Conservation (phyloP, 768 basidiomycete genomes). For the Rhodocollybia butyracea region DNA sequence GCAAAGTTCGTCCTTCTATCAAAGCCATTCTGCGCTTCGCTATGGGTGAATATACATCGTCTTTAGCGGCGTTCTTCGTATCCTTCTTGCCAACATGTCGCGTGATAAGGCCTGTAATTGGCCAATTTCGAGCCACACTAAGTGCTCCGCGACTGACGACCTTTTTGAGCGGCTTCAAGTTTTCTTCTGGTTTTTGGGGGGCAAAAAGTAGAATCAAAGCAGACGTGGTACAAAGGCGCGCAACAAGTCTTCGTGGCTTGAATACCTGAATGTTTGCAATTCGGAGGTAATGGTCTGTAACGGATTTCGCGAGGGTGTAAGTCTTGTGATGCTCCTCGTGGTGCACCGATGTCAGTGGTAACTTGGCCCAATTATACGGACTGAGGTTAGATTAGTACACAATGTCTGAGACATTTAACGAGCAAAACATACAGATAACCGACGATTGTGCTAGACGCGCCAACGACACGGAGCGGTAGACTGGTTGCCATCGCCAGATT, state of each 20-base stretch:
- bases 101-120: not conserved
- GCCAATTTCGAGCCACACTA: not conserved
- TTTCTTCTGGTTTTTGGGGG: not conserved
- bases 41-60: not conserved
- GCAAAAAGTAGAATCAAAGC: constrained; percentile 18
- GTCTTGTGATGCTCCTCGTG: constrained; percentile 11
- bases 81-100: not conserved
- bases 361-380: constrained; percentile 22
- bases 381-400: not conserved
- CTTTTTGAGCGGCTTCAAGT: constrained; percentile 1
- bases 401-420: not conserved
- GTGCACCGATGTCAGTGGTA: constrained; percentile 14
- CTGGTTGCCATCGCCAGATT: constrained; percentile 23
- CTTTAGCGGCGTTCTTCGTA: not conserved
- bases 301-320: constrained; percentile 18
- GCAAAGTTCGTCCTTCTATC: not conserved
- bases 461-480: constrained; percentile 20
- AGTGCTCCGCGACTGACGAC: not conserved
- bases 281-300: constrained; percentile 22
- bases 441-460: constrained; percentile 15
- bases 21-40: not conserved
- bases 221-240: constrained; percentile 19
- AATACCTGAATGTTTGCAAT: constrained; percentile 19
- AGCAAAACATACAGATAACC: constrained; percentile 18
- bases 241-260: constrained; percentile 20